Percentiles rank a stretch among this genome's conserved stretches.
phyloP scores from a whole-genome alignment of 139 green algal genomes.

The Chlamydomonas incerta region DNA sequence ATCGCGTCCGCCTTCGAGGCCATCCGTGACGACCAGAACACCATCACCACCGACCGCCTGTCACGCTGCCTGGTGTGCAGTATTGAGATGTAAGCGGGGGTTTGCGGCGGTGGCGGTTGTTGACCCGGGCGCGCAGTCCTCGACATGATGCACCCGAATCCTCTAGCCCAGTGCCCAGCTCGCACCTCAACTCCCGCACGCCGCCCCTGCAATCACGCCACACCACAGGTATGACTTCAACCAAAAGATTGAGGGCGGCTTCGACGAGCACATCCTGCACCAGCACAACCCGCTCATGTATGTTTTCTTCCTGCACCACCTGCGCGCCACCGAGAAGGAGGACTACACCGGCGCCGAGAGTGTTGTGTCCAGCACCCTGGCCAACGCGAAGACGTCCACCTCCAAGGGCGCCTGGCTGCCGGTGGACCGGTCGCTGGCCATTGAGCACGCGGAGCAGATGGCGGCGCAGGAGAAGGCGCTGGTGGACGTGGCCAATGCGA shows the following conservation, averaged over 20 bases:
- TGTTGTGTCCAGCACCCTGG: not conserved
- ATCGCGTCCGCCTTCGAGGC: slow-evolving; percentile 60
- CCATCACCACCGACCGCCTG: slow-evolving; percentile 41
- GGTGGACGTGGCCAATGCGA: not conserved
- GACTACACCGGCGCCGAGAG: slow-evolving; percentile 40
- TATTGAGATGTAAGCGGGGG: slow-evolving; percentile 1
- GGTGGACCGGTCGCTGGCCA: slow-evolving; percentile 20
- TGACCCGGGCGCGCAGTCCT: too few relatives aligned
- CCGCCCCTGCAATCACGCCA: not conserved
- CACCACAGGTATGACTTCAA: slow-evolving; percentile 42
- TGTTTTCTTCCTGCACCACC: slow-evolving; percentile 59
- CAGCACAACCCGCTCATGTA: slow-evolving; percentile 55
- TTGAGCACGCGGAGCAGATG: not conserved
- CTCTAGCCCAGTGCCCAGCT: too few relatives aligned
- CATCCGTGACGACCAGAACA: slow-evolving; percentile 58
- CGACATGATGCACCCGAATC: too few relatives aligned
- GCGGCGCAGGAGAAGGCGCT: not conserved
- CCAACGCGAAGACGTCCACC: slow-evolving; percentile 32
- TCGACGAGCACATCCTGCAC: slow-evolving; percentile 47
- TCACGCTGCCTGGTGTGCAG: slow-evolving; percentile 53
- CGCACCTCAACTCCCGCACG: too few relatives aligned
- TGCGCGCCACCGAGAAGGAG: slow-evolving; percentile 39
- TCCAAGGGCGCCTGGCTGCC: slow-evolving; percentile 46
- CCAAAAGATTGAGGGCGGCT: slow-evolving; percentile 41
- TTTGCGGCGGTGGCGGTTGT: too few relatives aligned